Base-by-base conservation (phyloP, 2,329 filamentous ascomycete species). In the Thielaviopsis musarum region DNA sequence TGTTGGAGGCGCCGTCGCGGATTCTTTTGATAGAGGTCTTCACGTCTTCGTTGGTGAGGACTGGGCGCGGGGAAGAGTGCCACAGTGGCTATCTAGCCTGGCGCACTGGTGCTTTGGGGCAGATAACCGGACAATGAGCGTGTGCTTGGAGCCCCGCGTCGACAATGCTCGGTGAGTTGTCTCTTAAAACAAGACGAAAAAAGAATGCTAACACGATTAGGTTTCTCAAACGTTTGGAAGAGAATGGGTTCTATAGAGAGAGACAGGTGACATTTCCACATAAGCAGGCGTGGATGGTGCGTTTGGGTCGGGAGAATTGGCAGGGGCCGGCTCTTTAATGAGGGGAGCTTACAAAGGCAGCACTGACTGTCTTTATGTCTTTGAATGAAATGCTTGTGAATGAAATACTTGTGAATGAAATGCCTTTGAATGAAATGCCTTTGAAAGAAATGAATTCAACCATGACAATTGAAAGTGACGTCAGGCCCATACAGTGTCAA, bases 11-110 rank as follows among this genome's bases (percentile, higher is more conserved):
- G 77, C 80, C 3, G 30, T 38, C 6, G 81, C 83, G 0, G 81
- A 79, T 7, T 87, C 95, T 66, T 97, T 86, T 71, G 91, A 97
- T 66, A 77, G 93, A 6, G 93, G 93, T 0, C 73, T 97, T 19
- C 93, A 98, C 67, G 82, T 93, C 13, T 74, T 98, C 48, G 80
- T 98, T 3, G 93, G 93, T 1, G 93, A 97, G 72, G 84, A 96
- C 66, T 94, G 93, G 74, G 94, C 90, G 59, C 78, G 91, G 57
- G 91, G 91, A 0, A 73, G 81, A n/a, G 86, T 96, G 22, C 80
- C 80, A 58, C 75, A 84, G 34, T 98, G 93, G 93, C 69, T 96
- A 65, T 87, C 82, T 57, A 85, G 89, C 21, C 69, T 97, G 65
- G 84, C 93, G n/a, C 93, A 98, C 70, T 91, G 85, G 75, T 87